These are phyloP conservation scores for Paragyromitra xinjiangensis DNA, from an alignment of 495 filamentous ascomycete genomes.

Conservation along the genomic window DNA sequence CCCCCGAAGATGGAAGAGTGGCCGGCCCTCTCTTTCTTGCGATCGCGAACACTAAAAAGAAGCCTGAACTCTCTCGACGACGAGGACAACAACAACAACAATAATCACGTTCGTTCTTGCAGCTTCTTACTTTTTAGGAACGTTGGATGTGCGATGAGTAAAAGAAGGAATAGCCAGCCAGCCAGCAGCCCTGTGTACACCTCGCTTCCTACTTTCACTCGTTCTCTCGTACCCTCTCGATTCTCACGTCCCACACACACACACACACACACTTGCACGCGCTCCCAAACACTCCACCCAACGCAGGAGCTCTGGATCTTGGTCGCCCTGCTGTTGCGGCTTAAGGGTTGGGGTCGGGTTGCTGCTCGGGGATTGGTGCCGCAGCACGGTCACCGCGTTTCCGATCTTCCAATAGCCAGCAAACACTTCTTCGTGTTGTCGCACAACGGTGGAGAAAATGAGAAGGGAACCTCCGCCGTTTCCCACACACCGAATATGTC, in stretches of 20 bases:
- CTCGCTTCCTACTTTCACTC: constrained; percentile 24
- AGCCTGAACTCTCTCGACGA: constrained; percentile 4
- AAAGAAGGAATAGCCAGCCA: constrained; percentile 47
- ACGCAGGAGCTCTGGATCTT: constrained; percentile 35
- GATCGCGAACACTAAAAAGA: constrained; percentile 17
- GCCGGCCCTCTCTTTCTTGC: constrained; percentile 3
- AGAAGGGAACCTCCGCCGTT: constrained; percentile 27
- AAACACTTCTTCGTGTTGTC: constrained; percentile 54
- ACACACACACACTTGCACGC: constrained; percentile 29
- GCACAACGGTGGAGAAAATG: constrained; percentile 30
- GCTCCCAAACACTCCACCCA: constrained; percentile 36
- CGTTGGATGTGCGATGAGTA: constrained; percentile 8
- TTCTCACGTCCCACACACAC: constrained; percentile 38
- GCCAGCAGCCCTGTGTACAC: constrained; percentile 17
- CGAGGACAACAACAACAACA: constrained; percentile 5
- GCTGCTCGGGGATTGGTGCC: constrained; percentile 54
- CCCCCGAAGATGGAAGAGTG: constrained; percentile 26
- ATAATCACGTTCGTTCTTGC: constrained; percentile 4
- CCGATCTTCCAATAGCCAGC: constrained; percentile 53
- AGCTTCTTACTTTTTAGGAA: constrained; percentile 26
- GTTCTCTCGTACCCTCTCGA: constrained; percentile 22
- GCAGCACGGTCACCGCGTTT: constrained; percentile 54
- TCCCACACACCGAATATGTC: constrained; percentile 20
- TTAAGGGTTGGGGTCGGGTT: constrained; percentile 52
- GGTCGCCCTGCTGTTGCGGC: constrained; percentile 43